Base-by-base conservation (phyloP, 1,284 basidiomycete species). In the Naganishia sp. region DNA sequence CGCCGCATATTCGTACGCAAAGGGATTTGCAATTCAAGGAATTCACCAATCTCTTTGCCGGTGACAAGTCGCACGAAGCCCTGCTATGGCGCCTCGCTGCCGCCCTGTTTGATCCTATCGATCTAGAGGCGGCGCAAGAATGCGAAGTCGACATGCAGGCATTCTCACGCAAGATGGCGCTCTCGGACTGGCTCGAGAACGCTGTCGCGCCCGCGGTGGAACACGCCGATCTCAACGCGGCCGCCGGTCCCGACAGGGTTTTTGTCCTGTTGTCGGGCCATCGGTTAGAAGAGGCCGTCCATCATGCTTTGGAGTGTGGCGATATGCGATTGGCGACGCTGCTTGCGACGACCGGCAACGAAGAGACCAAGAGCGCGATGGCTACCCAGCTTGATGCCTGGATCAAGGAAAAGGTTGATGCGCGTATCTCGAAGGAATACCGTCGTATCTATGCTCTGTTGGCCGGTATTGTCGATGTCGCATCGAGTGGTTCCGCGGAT, bases 311-410 rank as follows among this genome's bases (percentile, higher is more conserved):
- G 66, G 88, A 90, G 63, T 86, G 85, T 7, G 88, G 89, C 9
- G 90, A 92, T 73, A 79, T 92, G 72, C 90, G 92, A 70, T 85
- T 99, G 5, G 91, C 95, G 0, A 94, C 92, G 1, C 84, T 99
- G n/a, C 84, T 99, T 54, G 86, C 93, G 86, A 10, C 90, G 90
- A 4, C 90, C 43, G 46, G 92, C 0, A 90, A 95, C 73, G 83
- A 84, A 21, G 84, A 86, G 39, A 93, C 90, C 78, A 84, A 87
- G 61, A 85, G 83, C 31, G 92, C 96, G 74, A 79, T 99, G 43
- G 80, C 81, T 68, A 81, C 86, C 18, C 96, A 99, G 76, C 81
- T 98, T 28, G 83, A 85, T 7, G 85, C 91, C 50, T 99, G 96
- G 95, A 84, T 85, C 52, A 85, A 88, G 64, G 86, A 94, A 75